phyloP scores from a whole-genome alignment of 345 rosid genomes.

The Corymbia maculata region DNA sequence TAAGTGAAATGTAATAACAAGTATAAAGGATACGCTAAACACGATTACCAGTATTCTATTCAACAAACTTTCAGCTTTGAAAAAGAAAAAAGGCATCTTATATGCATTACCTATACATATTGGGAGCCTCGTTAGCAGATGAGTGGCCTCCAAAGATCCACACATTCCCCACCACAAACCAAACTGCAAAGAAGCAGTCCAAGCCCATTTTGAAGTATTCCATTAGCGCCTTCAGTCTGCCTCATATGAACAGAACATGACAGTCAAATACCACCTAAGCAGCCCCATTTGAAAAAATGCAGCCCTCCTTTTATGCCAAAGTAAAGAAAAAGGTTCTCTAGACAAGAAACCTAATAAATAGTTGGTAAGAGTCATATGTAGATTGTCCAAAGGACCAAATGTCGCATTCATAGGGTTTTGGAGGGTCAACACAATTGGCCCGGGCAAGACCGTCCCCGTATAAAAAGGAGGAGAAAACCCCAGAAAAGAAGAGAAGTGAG shows the following conservation, averaged over 20 bases:
- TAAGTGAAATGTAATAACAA: background rate
- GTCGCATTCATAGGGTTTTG: background rate
- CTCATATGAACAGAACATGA: background rate
- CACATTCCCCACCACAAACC: slow-evolving; percentile 99
- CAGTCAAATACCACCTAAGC: background rate
- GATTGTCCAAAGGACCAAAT: background rate
- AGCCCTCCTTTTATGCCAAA: background rate
- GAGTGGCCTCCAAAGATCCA: slow-evolving; percentile 98
- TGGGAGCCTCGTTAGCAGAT: slow-evolving; percentile 82
- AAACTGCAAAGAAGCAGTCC: slow-evolving; percentile 98
- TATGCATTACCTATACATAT: slow-evolving; percentile 69
- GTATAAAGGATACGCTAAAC: background rate
- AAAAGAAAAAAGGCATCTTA: background rate
- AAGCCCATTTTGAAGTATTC: slow-evolving; percentile 94
- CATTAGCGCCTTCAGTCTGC: slow-evolving; percentile 71
- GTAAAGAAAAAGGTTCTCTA: background rate
- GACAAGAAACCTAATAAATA: background rate
- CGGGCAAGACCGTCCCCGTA: background rate
- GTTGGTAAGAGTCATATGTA: background rate
- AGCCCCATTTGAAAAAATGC: background rate
- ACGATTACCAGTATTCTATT: background rate
- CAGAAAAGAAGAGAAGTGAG: background rate
- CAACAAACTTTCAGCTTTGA: background rate
- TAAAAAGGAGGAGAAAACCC: background rate
- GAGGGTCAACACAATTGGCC: background rate